A percentile compares a stretch with the other conserved stretches of the same genome.
These are phyloP conservation scores for Dillenia turbinata DNA, from an alignment of 164 flowering plant genomes.

Conservation along the genomic window DNA sequence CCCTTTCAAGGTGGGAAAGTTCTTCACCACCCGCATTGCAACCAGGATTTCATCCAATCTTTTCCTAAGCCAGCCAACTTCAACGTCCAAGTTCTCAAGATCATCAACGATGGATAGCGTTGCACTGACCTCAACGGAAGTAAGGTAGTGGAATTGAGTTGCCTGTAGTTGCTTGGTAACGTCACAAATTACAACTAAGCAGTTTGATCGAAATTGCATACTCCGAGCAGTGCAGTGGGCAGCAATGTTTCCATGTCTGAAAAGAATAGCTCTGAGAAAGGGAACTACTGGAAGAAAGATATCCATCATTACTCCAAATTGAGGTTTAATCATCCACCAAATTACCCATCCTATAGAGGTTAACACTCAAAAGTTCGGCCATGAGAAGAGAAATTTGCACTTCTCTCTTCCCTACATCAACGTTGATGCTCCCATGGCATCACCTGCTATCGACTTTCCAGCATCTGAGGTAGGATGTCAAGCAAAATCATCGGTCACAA, in stretches of 20 bases:
- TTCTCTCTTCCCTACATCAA: too few species aligned
- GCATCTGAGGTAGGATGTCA: too few species aligned
- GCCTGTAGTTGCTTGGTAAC: constrained; percentile 24
- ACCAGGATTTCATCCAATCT: constrained; percentile 17
- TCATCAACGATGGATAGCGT: constrained; percentile 26
- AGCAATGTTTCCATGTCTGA: constrained; percentile 35
- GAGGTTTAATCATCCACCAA: neutral
- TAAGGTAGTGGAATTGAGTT: constrained; percentile 14
- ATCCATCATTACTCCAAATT: neutral
- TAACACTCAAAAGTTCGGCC: neutral
- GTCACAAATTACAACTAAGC: constrained; percentile 26
- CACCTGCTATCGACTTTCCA: too few species aligned
- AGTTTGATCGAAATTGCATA: constrained; percentile 30
- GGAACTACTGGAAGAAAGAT: neutral
- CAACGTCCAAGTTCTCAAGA: constrained; percentile 20
- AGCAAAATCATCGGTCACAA: too few species aligned
- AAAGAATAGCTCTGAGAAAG: constrained; percentile 21
- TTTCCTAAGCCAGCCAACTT: constrained; percentile 30
- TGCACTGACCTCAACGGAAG: constrained; percentile 18
- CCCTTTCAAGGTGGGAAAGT: too few species aligned
- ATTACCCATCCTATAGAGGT: neutral
- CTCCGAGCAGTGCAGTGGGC: constrained; percentile 16
- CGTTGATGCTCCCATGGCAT: too few species aligned
- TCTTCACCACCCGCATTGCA: neutral
- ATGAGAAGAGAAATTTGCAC: too few species aligned